Base-by-base conservation (phyloP, 2,329 filamentous ascomycete genomes). In the Trichoderma arundinaceum region DNA sequence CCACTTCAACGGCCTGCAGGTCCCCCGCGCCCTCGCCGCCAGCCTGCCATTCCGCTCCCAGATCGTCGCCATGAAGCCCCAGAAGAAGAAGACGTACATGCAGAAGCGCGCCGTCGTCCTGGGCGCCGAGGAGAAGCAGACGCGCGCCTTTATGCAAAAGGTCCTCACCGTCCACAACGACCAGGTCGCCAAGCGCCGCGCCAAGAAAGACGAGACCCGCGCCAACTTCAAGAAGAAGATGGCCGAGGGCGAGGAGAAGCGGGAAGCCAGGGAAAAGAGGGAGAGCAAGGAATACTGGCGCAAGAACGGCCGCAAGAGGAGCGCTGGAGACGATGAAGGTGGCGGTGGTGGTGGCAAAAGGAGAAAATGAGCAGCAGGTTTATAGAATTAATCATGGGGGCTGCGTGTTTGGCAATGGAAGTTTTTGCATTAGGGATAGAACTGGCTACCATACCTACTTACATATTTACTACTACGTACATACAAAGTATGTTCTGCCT, bases 261-360 rank as follows among this genome's bases (percentile, higher is more conserved):
- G 92, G 80, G 86, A 86, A 66, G 92, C 89, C 67, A 83, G 94
- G 60, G 94, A 98, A 83, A 96, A 94, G 87, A 88, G 88, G 72
- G 94, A 99, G 82, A 90, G 88, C 75, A 90, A 96, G 77, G 94
- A 97, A 72, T 99, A 88, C 75, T 99, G 95, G 95, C 84, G 88
- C 72, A 89, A 88, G 73, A 96, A 99, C 80, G 95, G 95, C 9
- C 92, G 90, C 82, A 88, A 88, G 80, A 78, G 86, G 69, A 81
- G 78, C 64, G 77, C 78, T 1, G 77, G 74, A 2, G 81, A 79
- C 6, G 78, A 77, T 1, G 80, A 71, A 32, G 73, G 71, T 12
- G 79, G 72, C 33, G 73, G 73, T 15, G 73, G 73, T 28, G 74
- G 75, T 60, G 75, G 76, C 17, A 80, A 78, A 73, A 72, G 76